A percentile compares a stretch with the other conserved stretches of the same genome.
phyloP scores from a whole-genome alignment of 306 rosid species.

The Lathyrus oleraceus region DNA sequence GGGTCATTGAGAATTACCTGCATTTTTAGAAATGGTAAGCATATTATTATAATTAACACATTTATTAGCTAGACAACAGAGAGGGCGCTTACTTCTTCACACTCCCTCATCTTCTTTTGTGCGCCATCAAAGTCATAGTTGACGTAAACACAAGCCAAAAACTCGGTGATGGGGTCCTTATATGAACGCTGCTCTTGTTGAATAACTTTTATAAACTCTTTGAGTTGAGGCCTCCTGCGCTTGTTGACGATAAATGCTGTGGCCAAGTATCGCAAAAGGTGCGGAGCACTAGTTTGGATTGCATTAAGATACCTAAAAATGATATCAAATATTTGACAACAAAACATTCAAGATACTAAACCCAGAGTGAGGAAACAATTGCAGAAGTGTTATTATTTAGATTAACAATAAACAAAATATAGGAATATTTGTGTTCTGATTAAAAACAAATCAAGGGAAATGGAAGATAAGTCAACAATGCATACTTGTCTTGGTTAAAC shows the following conservation, averaged over 20 bases:
- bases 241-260: conserved; percentile 96
- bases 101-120: conserved; percentile 93
- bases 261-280: conserved; percentile 89
- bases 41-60: not conserved
- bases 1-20: conserved; percentile 96
- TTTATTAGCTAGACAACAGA: conserved; percentile 12
- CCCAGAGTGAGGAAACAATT: not conserved
- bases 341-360: conserved; percentile 3
- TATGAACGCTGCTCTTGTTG: conserved; percentile 90
- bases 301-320: conserved; percentile 83
- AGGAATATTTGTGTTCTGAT: not conserved
- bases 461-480: conserved; percentile 2
- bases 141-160: conserved; percentile 85
- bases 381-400: conserved; percentile 1
- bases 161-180: conserved; percentile 88
- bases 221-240: conserved; percentile 92
- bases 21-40: conserved; percentile 27
- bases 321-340: conserved; percentile 16
- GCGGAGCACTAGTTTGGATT: conserved; percentile 96
- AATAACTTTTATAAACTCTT: conserved; percentile 92
- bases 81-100: conserved; percentile 79
- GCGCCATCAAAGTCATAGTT: conserved; percentile 96
- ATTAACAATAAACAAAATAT: conserved; percentile 4
- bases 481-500: conserved; percentile 94
- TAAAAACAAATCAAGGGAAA: not conserved